Conservation (phyloP, 345 rosid species). For the Dovyalis caffra region DNA sequence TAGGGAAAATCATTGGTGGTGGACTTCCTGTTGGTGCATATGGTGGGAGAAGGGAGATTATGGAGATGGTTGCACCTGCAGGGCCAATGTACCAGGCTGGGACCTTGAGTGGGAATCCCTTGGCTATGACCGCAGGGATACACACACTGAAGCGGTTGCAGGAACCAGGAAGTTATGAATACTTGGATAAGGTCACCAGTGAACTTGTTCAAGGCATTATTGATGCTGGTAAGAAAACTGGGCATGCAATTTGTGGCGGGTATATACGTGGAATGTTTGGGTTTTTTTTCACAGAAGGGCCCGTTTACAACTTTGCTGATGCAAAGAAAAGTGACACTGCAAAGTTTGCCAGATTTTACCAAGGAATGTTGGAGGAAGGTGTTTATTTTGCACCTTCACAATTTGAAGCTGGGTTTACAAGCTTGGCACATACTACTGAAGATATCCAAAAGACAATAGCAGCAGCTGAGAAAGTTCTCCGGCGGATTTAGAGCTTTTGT, state of each 20-base stretch:
- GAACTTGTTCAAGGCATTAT: slow-evolving; percentile 67
- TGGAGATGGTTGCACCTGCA: slow-evolving; percentile 98
- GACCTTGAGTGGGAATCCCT: slow-evolving; percentile 90
- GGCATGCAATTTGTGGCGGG: slow-evolving; percentile 89
- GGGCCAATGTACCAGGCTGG: slow-evolving; percentile 99
- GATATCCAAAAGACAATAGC: slow-evolving; percentile 73
- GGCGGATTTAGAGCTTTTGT: slow-evolving; percentile 41
- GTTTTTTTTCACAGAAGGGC: slow-evolving; percentile 91
- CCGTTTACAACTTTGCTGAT: slow-evolving; percentile 70
- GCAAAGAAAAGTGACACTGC: slow-evolving; percentile 80
- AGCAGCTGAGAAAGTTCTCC: slow-evolving; percentile 77
- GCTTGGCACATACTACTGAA: slow-evolving; percentile 78
- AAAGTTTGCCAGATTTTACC: slow-evolving; percentile 70
- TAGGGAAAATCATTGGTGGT: slow-evolving; percentile 91
- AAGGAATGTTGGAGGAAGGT: slow-evolving; percentile 92
- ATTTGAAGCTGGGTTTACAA: slow-evolving; percentile 94
- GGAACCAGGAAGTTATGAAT: slow-evolving; percentile 74
- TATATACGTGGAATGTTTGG: slow-evolving; percentile 88
- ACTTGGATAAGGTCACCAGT: slow-evolving; percentile 67
- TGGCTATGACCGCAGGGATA: slow-evolving; percentile 95
- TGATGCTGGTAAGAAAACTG: slow-evolving; percentile 75
- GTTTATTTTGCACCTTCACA: slow-evolving; percentile 97
- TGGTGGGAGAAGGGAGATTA: slow-evolving; percentile 88
- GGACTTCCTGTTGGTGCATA: slow-evolving; percentile 95
- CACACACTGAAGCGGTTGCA: slow-evolving; percentile 69